Conservation (phyloP, 2,329 filamentous ascomycete genomes). For the Aspergillus calidoustus region DNA sequence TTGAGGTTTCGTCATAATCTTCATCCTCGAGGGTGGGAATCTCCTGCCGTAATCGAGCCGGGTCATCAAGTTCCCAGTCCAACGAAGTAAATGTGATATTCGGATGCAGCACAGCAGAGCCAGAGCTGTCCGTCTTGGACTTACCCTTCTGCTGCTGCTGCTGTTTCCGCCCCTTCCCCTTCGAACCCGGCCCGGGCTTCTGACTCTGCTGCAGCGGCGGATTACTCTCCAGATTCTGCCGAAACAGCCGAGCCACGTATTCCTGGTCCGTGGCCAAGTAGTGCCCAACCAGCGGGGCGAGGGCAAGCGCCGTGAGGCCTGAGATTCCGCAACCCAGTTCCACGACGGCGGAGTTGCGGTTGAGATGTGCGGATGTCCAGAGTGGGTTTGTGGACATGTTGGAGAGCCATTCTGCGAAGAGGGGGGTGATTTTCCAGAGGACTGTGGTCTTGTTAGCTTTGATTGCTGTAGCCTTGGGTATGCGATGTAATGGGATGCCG, state of each 20-base stretch:
- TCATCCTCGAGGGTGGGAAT: slow-evolving; percentile 29
- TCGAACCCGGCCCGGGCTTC: neutral
- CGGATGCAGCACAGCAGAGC: neutral
- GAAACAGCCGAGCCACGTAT: slow-evolving; percentile 79
- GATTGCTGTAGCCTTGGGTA: neutral
- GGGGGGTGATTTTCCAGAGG: slow-evolving; percentile 87
- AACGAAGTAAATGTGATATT: slow-evolving; percentile 65
- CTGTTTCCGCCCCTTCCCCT: slow-evolving; percentile 13
- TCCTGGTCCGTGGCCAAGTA: slow-evolving; percentile 87
- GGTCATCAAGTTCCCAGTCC: slow-evolving; percentile 76
- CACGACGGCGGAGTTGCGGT: slow-evolving; percentile 63
- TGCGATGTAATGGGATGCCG: too few relatives aligned
- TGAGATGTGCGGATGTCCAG: slow-evolving; percentile 60
- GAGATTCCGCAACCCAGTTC: slow-evolving; percentile 91
- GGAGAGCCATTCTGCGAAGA: slow-evolving; percentile 80
- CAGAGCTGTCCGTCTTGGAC: neutral
- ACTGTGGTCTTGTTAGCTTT: slow-evolving; percentile 54
- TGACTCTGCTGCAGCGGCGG: neutral
- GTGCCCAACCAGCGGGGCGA: slow-evolving; percentile 63
- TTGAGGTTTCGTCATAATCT: neutral
- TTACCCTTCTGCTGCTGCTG: slow-evolving; percentile 5
- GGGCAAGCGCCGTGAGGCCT: slow-evolving; percentile 72
- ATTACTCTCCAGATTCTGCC: slow-evolving; percentile 69
- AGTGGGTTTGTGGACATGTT: slow-evolving; percentile 62
- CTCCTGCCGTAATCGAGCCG: slow-evolving; percentile 38